Evolutionary conservation across 305 asterid genomes (phyloP).

Genomic region (Ajuga reptans): DNA sequence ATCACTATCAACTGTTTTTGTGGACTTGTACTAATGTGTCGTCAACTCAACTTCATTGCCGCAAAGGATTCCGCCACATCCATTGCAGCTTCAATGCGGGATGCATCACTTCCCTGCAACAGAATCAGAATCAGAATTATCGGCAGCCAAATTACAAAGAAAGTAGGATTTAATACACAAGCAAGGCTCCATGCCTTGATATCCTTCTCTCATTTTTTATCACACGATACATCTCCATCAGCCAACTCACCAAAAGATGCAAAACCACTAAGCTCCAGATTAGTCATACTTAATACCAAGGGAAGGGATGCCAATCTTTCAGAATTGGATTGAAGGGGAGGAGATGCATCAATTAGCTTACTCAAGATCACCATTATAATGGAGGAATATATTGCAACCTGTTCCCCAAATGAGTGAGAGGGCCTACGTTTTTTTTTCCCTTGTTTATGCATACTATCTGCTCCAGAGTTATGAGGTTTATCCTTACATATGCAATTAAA

Average conservation of each 20-base stretch:
- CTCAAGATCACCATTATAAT: background rate
- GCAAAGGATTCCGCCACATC: constrained; percentile 79
- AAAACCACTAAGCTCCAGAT: background rate
- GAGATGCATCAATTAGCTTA: background rate
- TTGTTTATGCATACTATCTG: background rate
- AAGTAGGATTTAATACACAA: background rate
- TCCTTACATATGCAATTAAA: background rate
- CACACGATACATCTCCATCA: background rate
- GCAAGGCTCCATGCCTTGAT: background rate
- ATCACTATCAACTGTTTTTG: background rate
- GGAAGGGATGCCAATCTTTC: background rate
- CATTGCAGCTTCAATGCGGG: constrained; percentile 51
- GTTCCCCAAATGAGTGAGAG: background rate
- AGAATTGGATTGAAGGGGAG: background rate
- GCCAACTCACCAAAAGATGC: background rate
- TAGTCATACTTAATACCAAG: background rate
- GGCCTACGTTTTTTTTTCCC: background rate
- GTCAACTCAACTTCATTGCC: constrained; percentile 59
- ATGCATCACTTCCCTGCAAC: constrained; percentile 54
- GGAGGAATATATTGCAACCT: background rate
- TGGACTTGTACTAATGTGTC: no score
- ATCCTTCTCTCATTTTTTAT: background rate
- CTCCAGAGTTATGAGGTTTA: background rate
- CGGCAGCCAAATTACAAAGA: background rate
- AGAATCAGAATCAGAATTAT: background rate